Evolutionary conservation across 2,329 filamentous ascomycete genomes (phyloP), one percentile per base, ranked within the genome.

Genomic region (Microthyrium microscopicum): DNA sequence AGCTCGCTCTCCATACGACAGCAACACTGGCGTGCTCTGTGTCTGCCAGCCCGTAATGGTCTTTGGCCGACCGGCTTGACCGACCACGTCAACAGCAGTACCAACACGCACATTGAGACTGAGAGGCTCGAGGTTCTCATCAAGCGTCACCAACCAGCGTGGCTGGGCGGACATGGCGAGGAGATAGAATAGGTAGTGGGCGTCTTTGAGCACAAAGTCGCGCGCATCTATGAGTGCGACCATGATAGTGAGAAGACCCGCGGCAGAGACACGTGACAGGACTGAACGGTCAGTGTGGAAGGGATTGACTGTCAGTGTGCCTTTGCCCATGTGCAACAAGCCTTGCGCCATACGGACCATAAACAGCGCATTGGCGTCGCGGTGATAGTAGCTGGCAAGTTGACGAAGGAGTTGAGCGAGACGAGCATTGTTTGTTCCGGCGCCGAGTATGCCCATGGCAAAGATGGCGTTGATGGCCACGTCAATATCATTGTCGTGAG

Each of bases 21-120:
- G 63, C 38, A 98, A 64, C 29, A 98, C 89, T 1, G 89, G 89
- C n/a, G 89, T 98, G 62, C 82, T 94, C 65, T 98, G 89, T 43
- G 89, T 98, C 60, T 98, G 89, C 89, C 89, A 98, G 34, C 89
- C 89, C 7, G 89, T 98, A 48, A 98, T 98, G 2, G 89, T 98
- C 76, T 98, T 95, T 44, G 89, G 89, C 41, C 87, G 73, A 53
- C 89, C 89, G 9, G 91, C 89, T 57, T 95, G 89, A 33, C 89
- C 91, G 26, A 98, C 89, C 26, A 98, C 85, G 53, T 98, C 89
- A 15, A 98, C 91, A 12, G 91, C 89, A 60, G 98, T 91, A 56
- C 89, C 89, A 28, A 98, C 87, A 20, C 89, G 79, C 12, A 98
- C 89, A 47, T 94, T 95, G 50, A 95, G 85, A 34, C 82, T 87